Conservation (phyloP, 148 eudicot genomes). For the Euryodendron excelsum region DNA sequence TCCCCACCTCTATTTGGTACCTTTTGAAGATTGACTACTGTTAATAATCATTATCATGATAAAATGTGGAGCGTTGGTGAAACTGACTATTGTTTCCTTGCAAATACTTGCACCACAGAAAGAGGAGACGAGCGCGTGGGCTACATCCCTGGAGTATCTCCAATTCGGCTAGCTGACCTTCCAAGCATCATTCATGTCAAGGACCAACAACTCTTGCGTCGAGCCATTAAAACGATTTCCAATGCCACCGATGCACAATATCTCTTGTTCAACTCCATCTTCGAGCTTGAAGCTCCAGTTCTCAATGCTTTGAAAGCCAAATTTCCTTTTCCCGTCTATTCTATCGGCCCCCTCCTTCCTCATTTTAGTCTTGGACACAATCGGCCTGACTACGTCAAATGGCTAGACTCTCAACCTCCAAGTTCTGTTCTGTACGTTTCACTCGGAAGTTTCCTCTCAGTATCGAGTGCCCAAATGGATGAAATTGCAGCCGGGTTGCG, state of each 20-base stretch:
- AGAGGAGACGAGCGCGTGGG: conserved; percentile 30
- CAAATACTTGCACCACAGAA: neutral
- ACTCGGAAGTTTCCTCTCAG: conserved; percentile 27
- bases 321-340: conserved; percentile 15
- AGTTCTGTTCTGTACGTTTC: conserved; percentile 36
- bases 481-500: conserved; percentile 28
- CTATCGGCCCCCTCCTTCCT: conserved; percentile 35
- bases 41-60: no score
- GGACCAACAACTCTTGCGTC: conserved; percentile 1
- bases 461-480: conserved; percentile 30
- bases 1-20: no score
- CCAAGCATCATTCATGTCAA: conserved; percentile 16
- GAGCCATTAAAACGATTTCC: neutral
- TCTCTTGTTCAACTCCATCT: conserved; percentile 29
- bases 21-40: no score
- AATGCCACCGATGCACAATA: conserved; percentile 20
- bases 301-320: conserved; percentile 15
- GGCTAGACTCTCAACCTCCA: conserved; percentile 34
- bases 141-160: conserved; percentile 30
- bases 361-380: conserved; percentile 3
- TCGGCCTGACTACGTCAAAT: conserved; percentile 20
- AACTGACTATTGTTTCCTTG: no score
- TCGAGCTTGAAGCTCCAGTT: conserved; percentile 30
- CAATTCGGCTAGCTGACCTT: conserved; percentile 27
- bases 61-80: no score